Evolutionary conservation across 2,329 filamentous ascomycete species (phyloP), one percentile per base, ranked within the genome.

Genomic region (Nothomitra cinnamomea): DNA sequence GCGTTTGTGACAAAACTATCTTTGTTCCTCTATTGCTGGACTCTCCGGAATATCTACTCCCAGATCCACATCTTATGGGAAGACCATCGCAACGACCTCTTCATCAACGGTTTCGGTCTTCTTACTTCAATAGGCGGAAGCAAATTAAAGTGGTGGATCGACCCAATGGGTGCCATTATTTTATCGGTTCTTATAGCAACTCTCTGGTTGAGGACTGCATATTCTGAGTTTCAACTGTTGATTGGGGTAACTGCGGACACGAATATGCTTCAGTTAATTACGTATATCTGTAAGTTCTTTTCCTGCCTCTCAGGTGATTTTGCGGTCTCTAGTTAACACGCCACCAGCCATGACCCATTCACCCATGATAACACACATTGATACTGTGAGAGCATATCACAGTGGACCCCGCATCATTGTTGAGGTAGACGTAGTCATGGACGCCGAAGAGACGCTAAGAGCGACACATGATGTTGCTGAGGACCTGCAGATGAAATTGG

Each of bases 351-450:
- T 96, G 72, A 96, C 90, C 7, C 92, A 96, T 70, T 89, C 85
- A 35, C 78, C 85, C 0, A 69, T 75, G 35, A 87, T 98, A 64
- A 75, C 74, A 54, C 85, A 87, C 61, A 94, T 98, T 65, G 92
- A 98, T 67, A 98, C 92, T 1, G 92, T 96, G 2, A 80, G 92
- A 52, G 87, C 89, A 0, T 96, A 95, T 69, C 89, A 95, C 68
- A 87, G 82, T 5, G 90, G 90, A 0, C 79, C 89, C 0, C 78
- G 90, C 19, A 78, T 95, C 47, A 88, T 96, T 59, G 89, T 94
- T 60, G 92, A 98, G 72, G 87, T 96, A 38, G 92, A 98, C 64
- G 81, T 96, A 54, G 90, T 96, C 62, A 95, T 96, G 87, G 80
- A 89, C 60, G 79, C 82, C 0, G 72, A 79, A 1, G 77, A 82